Base-by-base conservation (phyloP, 371 early-diverging fungal species). In the Mortierella sp. region DNA sequence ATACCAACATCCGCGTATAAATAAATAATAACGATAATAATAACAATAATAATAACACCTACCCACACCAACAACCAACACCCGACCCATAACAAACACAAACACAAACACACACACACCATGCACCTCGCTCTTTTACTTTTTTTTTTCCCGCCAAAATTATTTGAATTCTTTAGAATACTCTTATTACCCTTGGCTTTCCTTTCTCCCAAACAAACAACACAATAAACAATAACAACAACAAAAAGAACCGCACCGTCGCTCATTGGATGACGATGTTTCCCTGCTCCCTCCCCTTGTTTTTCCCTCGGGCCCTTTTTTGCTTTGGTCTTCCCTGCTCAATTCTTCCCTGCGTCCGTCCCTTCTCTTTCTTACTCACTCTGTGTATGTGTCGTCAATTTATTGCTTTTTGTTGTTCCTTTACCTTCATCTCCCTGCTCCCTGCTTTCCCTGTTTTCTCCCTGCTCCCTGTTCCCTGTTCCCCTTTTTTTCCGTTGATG, bases 101-200 rank as follows among this genome's bases (percentile, higher is more conserved):
- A 73, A 19, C 19, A 60, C 48, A 77, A 77, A 74, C 60, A 68
- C 63, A 63, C 63, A n/a, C n/a, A 16, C 63, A 63, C 63, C 44
- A 70, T 42, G 70, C 44, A 42, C 45, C 76, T 80, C 19, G 16
- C 47, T 44, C 44, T 44, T 44, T 34, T 73, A 34, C 38, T 26
- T 57, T 38, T 54, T 34, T 68, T 74, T 57, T 75, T 74, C 70
- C 76, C 75, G 38, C 79, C 72, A 44, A 74, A 73, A 68, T 34
- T 70, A 45, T 77, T 50, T 71, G 48, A 74, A 65, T 71, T 24
- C 19, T 45, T 77, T 72, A 48, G 72, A 72, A 48, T 50, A 73
- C 52, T 48, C 74, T 73, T 54, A 13, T 5, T 14, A 72, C 50
- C 48, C 21, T 47, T 28, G 31, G 50, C 50, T 9, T 10, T 26